Conservation (phyloP, 116 monocot genomes). For the Dioscorea cayenensis region DNA sequence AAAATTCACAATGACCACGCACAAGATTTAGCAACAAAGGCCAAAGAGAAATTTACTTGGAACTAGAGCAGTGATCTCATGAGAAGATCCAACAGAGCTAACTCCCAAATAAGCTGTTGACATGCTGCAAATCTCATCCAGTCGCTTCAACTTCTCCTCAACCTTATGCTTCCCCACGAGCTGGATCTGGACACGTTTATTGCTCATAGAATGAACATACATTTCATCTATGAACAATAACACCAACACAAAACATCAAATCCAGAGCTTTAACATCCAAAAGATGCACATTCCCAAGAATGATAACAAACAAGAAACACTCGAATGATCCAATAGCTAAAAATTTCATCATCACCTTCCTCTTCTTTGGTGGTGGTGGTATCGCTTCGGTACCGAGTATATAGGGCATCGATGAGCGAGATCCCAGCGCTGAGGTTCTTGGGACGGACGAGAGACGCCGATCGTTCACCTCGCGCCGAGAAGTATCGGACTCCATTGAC, state of each 20-base stretch:
- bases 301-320: neutral
- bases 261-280: neutral
- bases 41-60: slow-evolving; percentile 45
- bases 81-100: slow-evolving; percentile 40
- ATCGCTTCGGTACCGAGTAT: slow-evolving; percentile 51
- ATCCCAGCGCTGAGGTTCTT: slow-evolving; percentile 62
- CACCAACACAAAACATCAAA: neutral
- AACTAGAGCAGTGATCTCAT: slow-evolving; percentile 47
- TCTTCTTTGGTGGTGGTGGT: slow-evolving; percentile 63
- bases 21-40: neutral
- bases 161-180: slow-evolving; percentile 68
- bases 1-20: too few species aligned
- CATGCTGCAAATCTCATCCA: slow-evolving; percentile 47
- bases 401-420: slow-evolving; percentile 53
- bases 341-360: slow-evolving; percentile 35
- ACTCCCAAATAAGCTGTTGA: slow-evolving; percentile 70
- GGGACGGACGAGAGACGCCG: slow-evolving; percentile 69
- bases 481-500: slow-evolving; percentile 69
- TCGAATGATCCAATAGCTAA: neutral
- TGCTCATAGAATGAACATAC: slow-evolving; percentile 84
- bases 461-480: slow-evolving; percentile 26
- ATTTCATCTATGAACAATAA: slow-evolving; percentile 66
- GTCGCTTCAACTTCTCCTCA: slow-evolving; percentile 58
- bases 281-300: neutral
- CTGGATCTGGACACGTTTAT: slow-evolving; percentile 57